Conservation (phyloP, 805 yeast species). For the Ogataea methylovora region DNA sequence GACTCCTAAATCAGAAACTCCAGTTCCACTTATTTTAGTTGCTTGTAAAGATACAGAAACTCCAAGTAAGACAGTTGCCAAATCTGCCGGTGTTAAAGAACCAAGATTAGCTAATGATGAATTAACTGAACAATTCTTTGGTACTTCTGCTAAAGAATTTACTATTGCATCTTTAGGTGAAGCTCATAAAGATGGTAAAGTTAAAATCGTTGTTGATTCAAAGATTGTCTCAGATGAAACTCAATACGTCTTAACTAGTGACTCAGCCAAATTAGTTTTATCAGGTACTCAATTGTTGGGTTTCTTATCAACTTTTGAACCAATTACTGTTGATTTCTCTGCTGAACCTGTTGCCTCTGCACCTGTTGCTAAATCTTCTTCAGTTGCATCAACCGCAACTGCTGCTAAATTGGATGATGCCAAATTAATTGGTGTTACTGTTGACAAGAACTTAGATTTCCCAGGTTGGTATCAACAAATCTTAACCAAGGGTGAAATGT, state of each 20-base stretch:
- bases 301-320: constrained; percentile 45
- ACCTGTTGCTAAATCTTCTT: constrained; percentile 28
- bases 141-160: constrained; percentile 51
- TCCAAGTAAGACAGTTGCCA: constrained; percentile 58
- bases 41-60: constrained; percentile 68
- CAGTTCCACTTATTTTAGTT: constrained; percentile 74
- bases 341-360: constrained; percentile 34
- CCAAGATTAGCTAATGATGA: constrained; percentile 86
- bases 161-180: constrained; percentile 44
- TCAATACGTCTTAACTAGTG: constrained; percentile 39
- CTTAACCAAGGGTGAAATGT: constrained; percentile 94
- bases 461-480: constrained; percentile 98
- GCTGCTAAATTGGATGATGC: constrained; percentile 70
- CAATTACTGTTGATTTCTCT: constrained; percentile 46
- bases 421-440: constrained; percentile 92
- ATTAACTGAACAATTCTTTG: constrained; percentile 57
- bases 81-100: constrained; percentile 65
- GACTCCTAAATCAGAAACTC: constrained; percentile 72
- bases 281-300: constrained; percentile 38
- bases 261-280: constrained; percentile 42
- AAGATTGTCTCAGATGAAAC: constrained; percentile 34
- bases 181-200: constrained; percentile 42
- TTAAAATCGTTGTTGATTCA: constrained; percentile 55
- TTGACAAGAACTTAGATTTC: constrained; percentile 85
- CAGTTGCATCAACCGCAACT: constrained; percentile 17